These are phyloP conservation scores for Massarina eburnea DNA, from an alignment of 2,329 filamentous ascomycete species.

Conservation along the genomic window DNA sequence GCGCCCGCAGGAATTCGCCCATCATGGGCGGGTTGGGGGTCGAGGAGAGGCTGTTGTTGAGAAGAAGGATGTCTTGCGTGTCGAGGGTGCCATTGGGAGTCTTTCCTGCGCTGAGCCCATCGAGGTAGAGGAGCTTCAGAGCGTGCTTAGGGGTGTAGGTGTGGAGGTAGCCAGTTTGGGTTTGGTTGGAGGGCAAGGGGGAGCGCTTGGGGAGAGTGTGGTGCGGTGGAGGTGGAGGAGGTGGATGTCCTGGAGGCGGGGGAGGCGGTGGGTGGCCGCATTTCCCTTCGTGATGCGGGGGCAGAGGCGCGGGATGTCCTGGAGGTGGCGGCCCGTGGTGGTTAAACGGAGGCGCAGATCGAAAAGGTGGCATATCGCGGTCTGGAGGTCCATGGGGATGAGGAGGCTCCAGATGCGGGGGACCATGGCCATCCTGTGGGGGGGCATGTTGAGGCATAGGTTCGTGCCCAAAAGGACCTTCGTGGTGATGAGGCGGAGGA, in stretches of 20 bases:
- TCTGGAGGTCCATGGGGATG: slow-evolving; percentile 1
- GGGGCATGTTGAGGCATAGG: background rate
- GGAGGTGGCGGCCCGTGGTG: background rate
- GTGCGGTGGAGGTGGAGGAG: background rate
- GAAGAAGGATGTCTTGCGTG: slow-evolving; percentile 64
- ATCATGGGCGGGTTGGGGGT: slow-evolving; percentile 29
- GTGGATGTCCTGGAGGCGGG: background rate
- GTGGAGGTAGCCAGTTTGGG: slow-evolving; percentile 61
- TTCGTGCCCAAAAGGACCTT: background rate
- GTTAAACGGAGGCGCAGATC: background rate
- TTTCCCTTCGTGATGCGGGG: background rate
- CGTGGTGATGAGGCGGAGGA: background rate
- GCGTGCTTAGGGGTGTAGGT: slow-evolving; percentile 64
- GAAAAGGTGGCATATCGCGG: background rate
- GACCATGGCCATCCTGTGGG: background rate
- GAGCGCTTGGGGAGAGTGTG: background rate
- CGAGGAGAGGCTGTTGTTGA: slow-evolving; percentile 42
- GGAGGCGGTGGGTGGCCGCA: background rate
- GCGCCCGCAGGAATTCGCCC: slow-evolving; percentile 56
- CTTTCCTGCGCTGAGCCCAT: slow-evolving; percentile 71
- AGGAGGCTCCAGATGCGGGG: background rate
- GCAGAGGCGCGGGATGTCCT: background rate
- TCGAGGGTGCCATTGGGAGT: slow-evolving; percentile 67
- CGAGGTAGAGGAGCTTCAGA: slow-evolving; percentile 66
- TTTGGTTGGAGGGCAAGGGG: no score